A percentile compares a stretch with the other conserved stretches of the same genome.
phyloP scores from a whole-genome alignment of 164 flowering plant genomes.

The Aristolochia contorta region DNA sequence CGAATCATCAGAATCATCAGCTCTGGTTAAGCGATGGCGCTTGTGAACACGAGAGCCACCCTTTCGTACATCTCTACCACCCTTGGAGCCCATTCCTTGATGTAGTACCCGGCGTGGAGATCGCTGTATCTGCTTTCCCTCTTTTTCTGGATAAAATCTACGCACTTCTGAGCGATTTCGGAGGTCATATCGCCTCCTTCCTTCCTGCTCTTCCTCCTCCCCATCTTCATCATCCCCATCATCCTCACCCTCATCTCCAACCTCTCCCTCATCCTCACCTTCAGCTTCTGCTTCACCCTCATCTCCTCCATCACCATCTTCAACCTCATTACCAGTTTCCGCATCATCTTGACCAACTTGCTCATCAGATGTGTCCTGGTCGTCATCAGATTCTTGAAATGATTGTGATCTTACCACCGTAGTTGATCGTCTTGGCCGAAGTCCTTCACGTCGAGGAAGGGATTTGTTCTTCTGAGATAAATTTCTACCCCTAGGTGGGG shows the following conservation, averaged over 20 bases:
- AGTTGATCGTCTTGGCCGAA: conserved; percentile 73
- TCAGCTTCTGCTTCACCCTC: conserved; percentile 51
- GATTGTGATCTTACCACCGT: conserved; percentile 25
- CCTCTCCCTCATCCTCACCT: conserved; percentile 33
- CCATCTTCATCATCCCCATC: conserved; percentile 52
- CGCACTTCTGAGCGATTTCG: conserved; percentile 96
- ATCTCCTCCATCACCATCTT: conserved; percentile 39
- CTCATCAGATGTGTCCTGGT: conserved; percentile 65
- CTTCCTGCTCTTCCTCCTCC: conserved; percentile 84
- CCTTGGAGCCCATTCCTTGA: conserved; percentile 86
- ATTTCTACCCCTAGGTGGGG: conserved; percentile 42
- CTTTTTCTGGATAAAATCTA: conserved; percentile 53
- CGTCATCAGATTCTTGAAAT: conserved; percentile 54
- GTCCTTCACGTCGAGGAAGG: conserved; percentile 82
- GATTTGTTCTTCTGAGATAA: conserved; percentile 20
- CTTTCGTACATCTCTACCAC: conserved; percentile 72
- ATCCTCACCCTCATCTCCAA: conserved; percentile 47
- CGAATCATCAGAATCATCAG: conserved; percentile 96
- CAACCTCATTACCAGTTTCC: conserved; percentile 28
- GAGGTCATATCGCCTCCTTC: conserved; percentile 88
- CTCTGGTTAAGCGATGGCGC: conserved; percentile 64
- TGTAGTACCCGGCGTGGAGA: conserved; percentile 89
- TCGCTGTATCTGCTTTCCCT: conserved; percentile 64
- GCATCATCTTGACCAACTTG: conserved; percentile 28
- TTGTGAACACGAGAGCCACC: conserved; percentile 90